A percentile compares a stretch with the other conserved stretches of the same genome.
Conservation (phyloP, 2,329 filamentous ascomycete species). For the Colletotrichum sp. region DNA sequence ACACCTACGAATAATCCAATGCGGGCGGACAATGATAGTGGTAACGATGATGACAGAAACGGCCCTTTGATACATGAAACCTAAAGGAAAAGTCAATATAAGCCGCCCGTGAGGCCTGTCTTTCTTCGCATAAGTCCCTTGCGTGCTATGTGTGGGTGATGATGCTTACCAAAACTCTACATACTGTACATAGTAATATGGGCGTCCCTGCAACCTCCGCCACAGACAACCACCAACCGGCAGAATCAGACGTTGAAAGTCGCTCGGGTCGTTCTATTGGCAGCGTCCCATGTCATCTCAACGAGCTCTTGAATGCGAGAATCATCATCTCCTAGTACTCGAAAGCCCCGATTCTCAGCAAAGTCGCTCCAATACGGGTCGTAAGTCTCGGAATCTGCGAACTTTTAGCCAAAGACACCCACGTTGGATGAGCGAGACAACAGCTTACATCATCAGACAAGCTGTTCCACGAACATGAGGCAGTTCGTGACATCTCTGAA, state of each 20-base stretch:
- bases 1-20: too few relatives aligned
- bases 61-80: too few relatives aligned
- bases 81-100: too few relatives aligned
- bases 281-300: not conserved
- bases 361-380: not conserved
- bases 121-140: too few relatives aligned
- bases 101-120: accelerated
- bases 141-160: too few relatives aligned
- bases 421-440: not conserved
- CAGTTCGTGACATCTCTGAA: not conserved
- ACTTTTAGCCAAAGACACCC: not conserved
- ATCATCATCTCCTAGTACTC: not conserved
- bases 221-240: not conserved
- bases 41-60: too few relatives aligned
- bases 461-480: not conserved
- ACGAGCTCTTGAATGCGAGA: not conserved
- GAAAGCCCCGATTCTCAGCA: not conserved
- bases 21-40: too few relatives aligned
- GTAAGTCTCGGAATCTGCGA: not conserved
- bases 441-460: not conserved
- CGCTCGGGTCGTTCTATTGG: not conserved
- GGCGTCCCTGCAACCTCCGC: not conserved
- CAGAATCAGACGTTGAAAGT: not conserved
- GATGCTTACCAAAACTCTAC: too few relatives aligned
- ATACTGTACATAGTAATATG: not conserved